Conservation (phyloP, 805 yeast species). For the Monosporozyma yasuniensis region DNA sequence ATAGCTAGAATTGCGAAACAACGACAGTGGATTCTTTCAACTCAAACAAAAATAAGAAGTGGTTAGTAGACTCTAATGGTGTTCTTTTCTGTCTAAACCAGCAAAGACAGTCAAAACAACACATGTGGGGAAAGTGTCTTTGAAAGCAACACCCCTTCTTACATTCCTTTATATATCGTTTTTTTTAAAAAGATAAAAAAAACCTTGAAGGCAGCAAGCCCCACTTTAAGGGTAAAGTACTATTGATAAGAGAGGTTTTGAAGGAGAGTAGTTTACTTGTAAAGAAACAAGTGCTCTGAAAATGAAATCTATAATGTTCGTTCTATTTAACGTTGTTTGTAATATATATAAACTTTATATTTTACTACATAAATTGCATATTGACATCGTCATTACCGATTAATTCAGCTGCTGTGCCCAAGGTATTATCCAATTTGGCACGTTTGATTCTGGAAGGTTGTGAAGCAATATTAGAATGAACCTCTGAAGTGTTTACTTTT, state of each 20-base stretch:
- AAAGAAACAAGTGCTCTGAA: too few relatives aligned
- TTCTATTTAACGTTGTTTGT: not conserved
- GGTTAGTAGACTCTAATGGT: not conserved
- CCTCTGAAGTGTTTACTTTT: not conserved
- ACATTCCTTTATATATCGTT: not conserved
- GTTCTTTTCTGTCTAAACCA: not conserved
- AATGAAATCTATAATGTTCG: not conserved
- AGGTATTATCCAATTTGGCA: constrained; percentile 22
- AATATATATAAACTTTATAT: not conserved
- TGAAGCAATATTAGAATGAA: not conserved
- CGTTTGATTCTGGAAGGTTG: constrained; percentile 25
- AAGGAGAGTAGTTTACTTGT: not conserved
- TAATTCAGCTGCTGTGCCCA: not conserved
- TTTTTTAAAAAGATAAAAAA: not conserved
- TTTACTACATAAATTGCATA: constrained; percentile 2
- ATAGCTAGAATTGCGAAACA: not conserved
- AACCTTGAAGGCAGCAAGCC: not conserved
- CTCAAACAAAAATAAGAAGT: not conserved
- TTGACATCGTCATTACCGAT: not conserved
- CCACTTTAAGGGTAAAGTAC: not conserved
- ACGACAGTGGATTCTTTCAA: not conserved
- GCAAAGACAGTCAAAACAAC: not conserved
- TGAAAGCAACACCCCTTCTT: not conserved
- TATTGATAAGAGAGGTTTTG: not conserved
- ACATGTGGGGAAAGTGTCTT: not conserved